Evolutionary conservation across 2,329 filamentous ascomycete species (phyloP).

Genomic region (Periconia sp.): DNA sequence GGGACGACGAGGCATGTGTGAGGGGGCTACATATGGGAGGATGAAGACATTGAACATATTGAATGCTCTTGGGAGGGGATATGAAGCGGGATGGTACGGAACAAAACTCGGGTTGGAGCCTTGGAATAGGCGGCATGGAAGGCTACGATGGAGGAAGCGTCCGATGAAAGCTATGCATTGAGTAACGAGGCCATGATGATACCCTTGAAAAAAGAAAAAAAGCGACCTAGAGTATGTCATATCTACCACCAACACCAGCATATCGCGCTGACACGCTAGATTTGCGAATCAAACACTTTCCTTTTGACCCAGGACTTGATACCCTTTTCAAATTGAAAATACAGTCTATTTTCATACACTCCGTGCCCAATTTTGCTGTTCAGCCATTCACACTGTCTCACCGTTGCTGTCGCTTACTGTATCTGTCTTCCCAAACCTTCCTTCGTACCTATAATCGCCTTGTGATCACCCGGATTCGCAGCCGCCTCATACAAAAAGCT

Average conservation of each 20-base stretch:
- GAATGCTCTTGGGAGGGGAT: background rate
- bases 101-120: no score
- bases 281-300: constrained; percentile 1
- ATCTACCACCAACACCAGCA: constrained; percentile 1
- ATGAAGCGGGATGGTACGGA: no score
- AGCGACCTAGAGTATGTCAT: constrained; percentile 28
- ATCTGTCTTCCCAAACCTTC: constrained; percentile 44
- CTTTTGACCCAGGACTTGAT: no score
- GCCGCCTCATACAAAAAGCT: constrained; percentile 94
- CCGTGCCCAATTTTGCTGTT: background rate
- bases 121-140: background rate
- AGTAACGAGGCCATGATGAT: constrained; percentile 15
- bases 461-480: constrained; percentile 88
- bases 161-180: constrained; percentile 3
- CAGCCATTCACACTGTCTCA: constrained; percentile 2
- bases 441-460: constrained; percentile 50
- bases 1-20: constrained; percentile 78
- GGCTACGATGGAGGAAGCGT: background rate
- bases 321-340: no score
- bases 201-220: constrained; percentile 19
- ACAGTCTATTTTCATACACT: background rate
- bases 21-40: constrained; percentile 6
- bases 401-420: constrained; percentile 24
- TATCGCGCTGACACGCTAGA: constrained; percentile 22
- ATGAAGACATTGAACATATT: background rate